Base-by-base conservation (phyloP, 768 basidiomycete species). In the Amyloporia xantha region DNA sequence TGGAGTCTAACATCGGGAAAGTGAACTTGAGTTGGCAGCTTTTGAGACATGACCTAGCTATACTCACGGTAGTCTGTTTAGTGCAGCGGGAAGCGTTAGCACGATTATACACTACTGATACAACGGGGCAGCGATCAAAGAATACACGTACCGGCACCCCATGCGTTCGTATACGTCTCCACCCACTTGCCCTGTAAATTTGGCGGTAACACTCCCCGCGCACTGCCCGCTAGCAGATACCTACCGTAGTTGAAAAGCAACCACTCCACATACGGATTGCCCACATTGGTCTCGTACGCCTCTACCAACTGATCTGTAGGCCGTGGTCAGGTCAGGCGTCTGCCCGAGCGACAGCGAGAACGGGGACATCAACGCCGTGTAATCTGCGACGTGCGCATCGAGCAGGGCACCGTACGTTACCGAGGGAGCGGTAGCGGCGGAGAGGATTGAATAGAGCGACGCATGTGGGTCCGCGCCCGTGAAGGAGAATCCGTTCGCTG, bases 101-200 rank as follows among this genome's bases (percentile, higher is more conserved):
- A n/a, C n/a, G n/a, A n/a, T n/a, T n/a, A n/a, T n/a, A n/a, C n/a
- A n/a, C n/a, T 4, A 28, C 20, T 35, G 25, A 36, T 41, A 1
- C 11, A 17, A 33, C 27, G 12, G n/a, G 17, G 36, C 2, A 37
- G 35, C n/a, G 27, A 44, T 23, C 19, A 33, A 19, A 2, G 42
- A 25, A 20, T 2, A 25, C 20, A 65, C 74, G 48, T 55, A 82
- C 81, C 82, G 42, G 77, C 78, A 54, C 73, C 64, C 84, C 86
- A 88, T 13, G 84, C 66, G 55, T 74, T 82, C 1, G 59, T 54
- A 27, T 61, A 59, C 9, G 74, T 79, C 45, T 77, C 65, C 7
- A 74, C 82, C 86, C 86, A 88, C 55, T 80, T 81, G 0, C 85
- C 86, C 55, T 87, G 86, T 51, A 89, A 55, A 62, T 88, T 88